These are phyloP conservation scores for Sequoia sempervirens DNA, from an alignment of 75 land plant genomes.

Conservation along the genomic window DNA sequence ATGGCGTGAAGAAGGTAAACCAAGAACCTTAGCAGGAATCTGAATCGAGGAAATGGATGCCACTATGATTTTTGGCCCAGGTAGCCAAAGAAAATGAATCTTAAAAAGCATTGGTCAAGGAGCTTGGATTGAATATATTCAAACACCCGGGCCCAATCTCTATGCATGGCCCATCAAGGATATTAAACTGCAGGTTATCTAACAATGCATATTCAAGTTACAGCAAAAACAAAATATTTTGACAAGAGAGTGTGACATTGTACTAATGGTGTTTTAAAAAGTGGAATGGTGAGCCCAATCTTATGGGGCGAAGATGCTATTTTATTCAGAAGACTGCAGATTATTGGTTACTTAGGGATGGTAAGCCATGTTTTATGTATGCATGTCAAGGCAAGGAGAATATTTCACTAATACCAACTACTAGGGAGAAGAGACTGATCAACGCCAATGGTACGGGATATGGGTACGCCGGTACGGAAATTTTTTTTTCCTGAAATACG, in stretches of 20 bases:
- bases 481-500: too few species aligned
- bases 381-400: not conserved
- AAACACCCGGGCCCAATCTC: not conserved
- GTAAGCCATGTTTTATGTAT: not conserved
- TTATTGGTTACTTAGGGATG: not conserved
- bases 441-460: too few species aligned
- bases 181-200: not conserved
- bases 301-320: not conserved
- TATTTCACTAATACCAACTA: not conserved
- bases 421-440: not conserved
- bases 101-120: not conserved
- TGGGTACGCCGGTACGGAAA: too few species aligned
- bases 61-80: not conserved
- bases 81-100: not conserved
- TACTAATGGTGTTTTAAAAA: not conserved
- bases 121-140: not conserved
- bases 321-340: not conserved
- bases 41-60: not conserved
- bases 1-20: not conserved
- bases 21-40: too few species aligned
- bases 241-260: not conserved
- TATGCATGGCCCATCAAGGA: not conserved
- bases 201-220: not conserved
- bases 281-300: not conserved
- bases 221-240: not conserved